Base-by-base conservation (phyloP, 345 rosid genomes). In the Pistacia vera region DNA sequence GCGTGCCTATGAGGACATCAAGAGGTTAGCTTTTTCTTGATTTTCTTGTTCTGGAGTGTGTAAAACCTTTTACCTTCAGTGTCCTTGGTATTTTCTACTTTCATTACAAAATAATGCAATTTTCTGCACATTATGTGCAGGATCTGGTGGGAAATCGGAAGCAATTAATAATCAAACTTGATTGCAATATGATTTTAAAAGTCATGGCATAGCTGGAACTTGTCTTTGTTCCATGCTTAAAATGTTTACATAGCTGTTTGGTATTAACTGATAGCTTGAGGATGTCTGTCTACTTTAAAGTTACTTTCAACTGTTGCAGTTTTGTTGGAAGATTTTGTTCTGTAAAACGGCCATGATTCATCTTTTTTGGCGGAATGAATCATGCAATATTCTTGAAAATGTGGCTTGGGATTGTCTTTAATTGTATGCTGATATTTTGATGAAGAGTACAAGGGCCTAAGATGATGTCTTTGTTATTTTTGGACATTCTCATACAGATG, bases 401-500 rank as follows among this genome's bases (percentile, higher is more conserved):
- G 20, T 46, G 0, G 2, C 41, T 5, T 66, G 63, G 62, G 4
- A 41, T 63, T 59, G 63, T 59, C 60, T 13, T 49, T 49, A 46
- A 28, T 2, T 52, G 44, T 17, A 10, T 7, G 12, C 22, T 58
- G 55, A 16, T 55, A 18, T 17, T 60, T 41, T 72, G 20, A 46
- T 58, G 8, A 10, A 54, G 35, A 13, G 14, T 13, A 28, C 9
- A 5, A 18, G 30, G 0, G 62, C 71, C 11, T 82, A 46, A 60
- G 18, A 56, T 55, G 48, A 65, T 41, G 18, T 41, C 35, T 35
- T 80, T 16, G 28, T 63, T 52, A 22, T 72, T 82, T 52, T 56
- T 70, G 78, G 75, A 60, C 35, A 66, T 35, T 71, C 41, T 58
- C 28, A 20, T 63, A 86, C 92, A 96, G 99, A 96, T 89, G 92